Conservation (phyloP, 2,329 filamentous ascomycete species). For the Nemania sp. region DNA sequence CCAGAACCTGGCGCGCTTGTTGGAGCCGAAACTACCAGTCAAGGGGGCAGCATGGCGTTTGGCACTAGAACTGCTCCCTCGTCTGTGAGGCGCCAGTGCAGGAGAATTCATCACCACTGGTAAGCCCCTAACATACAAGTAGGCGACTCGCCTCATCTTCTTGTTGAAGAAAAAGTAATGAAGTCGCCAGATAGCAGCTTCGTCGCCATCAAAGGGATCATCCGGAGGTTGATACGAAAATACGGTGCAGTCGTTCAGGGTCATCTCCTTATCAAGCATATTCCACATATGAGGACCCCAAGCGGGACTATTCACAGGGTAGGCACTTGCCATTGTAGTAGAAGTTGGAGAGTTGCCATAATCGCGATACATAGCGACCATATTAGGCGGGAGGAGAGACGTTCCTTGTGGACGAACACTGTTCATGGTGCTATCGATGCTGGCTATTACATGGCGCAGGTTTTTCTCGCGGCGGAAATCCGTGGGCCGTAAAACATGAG, state of each 20-base stretch:
- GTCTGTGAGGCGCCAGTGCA: slow-evolving; percentile 34
- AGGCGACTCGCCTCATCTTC: slow-evolving; percentile 85
- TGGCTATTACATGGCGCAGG: slow-evolving; percentile 79
- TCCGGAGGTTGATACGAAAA: slow-evolving; percentile 89
- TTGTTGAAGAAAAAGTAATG: slow-evolving; percentile 99
- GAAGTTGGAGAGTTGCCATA: slow-evolving; percentile 43
- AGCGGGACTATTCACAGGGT: slow-evolving; percentile 56
- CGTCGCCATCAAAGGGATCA: slow-evolving; percentile 88
- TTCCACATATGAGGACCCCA: slow-evolving; percentile 95
- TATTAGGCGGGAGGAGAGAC: slow-evolving; percentile 39
- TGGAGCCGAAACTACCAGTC: slow-evolving; percentile 53
- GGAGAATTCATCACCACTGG: slow-evolving; percentile 62
- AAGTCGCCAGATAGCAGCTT: slow-evolving; percentile 90
- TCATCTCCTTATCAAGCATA: slow-evolving; percentile 93
- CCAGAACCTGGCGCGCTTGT: slow-evolving; percentile 88
- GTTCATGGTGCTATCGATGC: slow-evolving; percentile 82
- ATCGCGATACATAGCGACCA: slow-evolving; percentile 47
- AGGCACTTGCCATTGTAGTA: slow-evolving; percentile 43
- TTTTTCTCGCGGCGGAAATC: slow-evolving; percentile 89
- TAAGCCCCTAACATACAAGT: slow-evolving; percentile 89
- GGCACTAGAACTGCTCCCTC: slow-evolving; percentile 36
- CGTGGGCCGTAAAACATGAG: slow-evolving; percentile 81
- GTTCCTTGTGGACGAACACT: slow-evolving; percentile 73
- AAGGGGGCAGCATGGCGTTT: slow-evolving; percentile 38
- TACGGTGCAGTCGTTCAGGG: slow-evolving; percentile 81